A percentile compares a stretch with the other conserved stretches of the same genome.
phyloP scores from a whole-genome alignment of 129 eudicot species.

The Flaveria linearis region DNA sequence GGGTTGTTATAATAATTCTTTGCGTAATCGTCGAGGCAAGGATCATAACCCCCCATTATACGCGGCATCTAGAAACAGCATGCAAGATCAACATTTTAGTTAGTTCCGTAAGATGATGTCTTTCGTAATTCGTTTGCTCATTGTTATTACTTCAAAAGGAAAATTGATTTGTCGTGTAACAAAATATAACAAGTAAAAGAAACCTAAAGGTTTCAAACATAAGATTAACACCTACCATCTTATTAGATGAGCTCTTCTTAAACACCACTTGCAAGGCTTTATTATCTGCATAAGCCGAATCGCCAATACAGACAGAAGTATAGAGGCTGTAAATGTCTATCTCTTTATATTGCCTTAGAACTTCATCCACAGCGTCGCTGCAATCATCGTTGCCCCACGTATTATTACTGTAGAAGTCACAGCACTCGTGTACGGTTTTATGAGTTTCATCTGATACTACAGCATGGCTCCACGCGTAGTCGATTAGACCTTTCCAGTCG shows the following conservation, averaged over 20 bases:
- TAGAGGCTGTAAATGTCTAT: constrained; percentile 86
- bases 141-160: no score
- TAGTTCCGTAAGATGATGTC: background rate
- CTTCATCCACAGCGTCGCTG: constrained; percentile 54
- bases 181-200: no score
- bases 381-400: constrained; percentile 63
- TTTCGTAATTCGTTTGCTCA: no score
- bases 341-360: constrained; percentile 56
- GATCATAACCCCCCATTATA: constrained; percentile 88
- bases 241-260: constrained; percentile 44
- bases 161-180: no score
- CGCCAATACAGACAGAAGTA: constrained; percentile 59
- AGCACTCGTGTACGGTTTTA: constrained; percentile 49
- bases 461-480: constrained; percentile 97
- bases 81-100: background rate
- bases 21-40: constrained; percentile 79
- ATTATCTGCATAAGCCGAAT: constrained; percentile 40
- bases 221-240: constrained; percentile 24
- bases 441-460: constrained; percentile 92
- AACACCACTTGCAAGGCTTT: constrained; percentile 41
- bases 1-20: constrained; percentile 57
- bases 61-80: constrained; percentile 63
- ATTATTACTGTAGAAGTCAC: constrained; percentile 62
- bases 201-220: no score
- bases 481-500: constrained; percentile 84